A percentile compares a stretch with the other conserved stretches of the same genome.
phyloP scores from a whole-genome alignment of 305 asterid species.

The Fraxinus latifolia region DNA sequence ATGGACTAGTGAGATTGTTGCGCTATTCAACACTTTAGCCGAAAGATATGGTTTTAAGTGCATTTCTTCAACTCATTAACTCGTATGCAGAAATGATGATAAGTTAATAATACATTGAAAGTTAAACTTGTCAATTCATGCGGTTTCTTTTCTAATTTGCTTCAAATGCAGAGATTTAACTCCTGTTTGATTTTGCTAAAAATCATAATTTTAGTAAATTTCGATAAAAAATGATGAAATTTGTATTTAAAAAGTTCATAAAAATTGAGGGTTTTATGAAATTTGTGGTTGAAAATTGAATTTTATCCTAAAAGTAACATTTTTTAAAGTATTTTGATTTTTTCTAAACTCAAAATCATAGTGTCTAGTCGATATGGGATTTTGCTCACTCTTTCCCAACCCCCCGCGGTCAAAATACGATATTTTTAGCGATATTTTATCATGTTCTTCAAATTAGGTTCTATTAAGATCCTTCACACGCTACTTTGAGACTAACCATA shows the following conservation, averaged over 20 bases:
- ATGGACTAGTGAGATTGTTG: constrained; percentile 31
- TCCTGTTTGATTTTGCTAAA: not conserved
- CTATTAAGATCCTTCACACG: not conserved
- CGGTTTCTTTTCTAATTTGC: not conserved
- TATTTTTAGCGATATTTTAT: too few relatives aligned
- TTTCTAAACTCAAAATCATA: too few relatives aligned
- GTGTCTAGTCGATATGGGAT: too few relatives aligned
- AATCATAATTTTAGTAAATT: too few relatives aligned
- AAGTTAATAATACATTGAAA: not conserved
- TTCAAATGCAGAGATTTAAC: not conserved
- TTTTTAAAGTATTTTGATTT: too few relatives aligned
- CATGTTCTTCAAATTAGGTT: not conserved
- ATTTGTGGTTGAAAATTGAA: too few relatives aligned
- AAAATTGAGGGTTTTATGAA: too few relatives aligned
- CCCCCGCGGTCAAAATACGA: too few relatives aligned
- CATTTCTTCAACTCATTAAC: constrained; percentile 35
- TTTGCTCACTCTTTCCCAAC: not conserved
- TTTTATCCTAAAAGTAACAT: too few relatives aligned
- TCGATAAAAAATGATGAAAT: too few relatives aligned
- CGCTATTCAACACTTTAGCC: constrained; percentile 53
- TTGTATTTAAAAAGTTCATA: too few relatives aligned
- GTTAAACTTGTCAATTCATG: not conserved
- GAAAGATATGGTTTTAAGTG: constrained; percentile 48
- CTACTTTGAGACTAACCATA: not conserved
- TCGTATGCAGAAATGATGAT: constrained; percentile 4